A percentile compares a stretch with the other conserved stretches of the same genome.
Evolutionary conservation across 164 flowering plant genomes (phyloP).

Genomic region (Protea cynaroides): DNA sequence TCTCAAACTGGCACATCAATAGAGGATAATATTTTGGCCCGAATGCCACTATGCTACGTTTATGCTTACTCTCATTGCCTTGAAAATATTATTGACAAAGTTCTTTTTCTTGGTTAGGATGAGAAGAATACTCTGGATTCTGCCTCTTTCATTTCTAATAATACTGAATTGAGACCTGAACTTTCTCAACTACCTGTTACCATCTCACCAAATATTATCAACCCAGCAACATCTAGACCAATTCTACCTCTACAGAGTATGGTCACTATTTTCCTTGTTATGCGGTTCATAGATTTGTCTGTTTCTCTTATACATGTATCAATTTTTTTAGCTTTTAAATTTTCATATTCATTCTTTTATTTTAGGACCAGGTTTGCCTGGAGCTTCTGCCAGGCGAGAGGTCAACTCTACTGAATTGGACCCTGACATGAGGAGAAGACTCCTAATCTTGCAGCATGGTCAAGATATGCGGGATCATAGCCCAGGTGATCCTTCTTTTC

Average conservation of each 20-base stretch:
- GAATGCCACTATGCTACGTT: background rate
- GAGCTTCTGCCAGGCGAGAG: constrained; percentile 53
- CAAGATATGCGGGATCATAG: constrained; percentile 34
- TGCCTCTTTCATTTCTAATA: constrained; percentile 18
- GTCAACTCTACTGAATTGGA: constrained; percentile 32
- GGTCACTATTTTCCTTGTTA: constrained; percentile 6
- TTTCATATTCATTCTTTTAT: constrained; percentile 1
- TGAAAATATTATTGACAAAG: background rate
- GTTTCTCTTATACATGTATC: background rate
- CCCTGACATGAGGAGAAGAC: constrained; percentile 37
- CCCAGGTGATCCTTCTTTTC: constrained; percentile 46
- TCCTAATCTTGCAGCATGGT: constrained; percentile 32
- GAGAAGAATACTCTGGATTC: constrained; percentile 36
- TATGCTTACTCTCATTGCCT: background rate
- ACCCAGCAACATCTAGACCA: constrained; percentile 30
- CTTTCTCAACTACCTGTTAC: constrained; percentile 30
- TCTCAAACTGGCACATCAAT: background rate
- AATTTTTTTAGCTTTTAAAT: background rate
- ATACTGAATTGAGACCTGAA: constrained; percentile 42
- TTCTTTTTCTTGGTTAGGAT: constrained; percentile 29
- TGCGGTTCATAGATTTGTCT: background rate
- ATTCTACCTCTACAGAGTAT: constrained; percentile 55
- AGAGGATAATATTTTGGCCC: background rate
- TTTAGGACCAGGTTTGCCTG: constrained; percentile 64
- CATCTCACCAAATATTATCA: constrained; percentile 21